Base-by-base conservation (phyloP, 2,329 filamentous ascomycete species). In the Paraphaeosphaeria sporulosa region DNA sequence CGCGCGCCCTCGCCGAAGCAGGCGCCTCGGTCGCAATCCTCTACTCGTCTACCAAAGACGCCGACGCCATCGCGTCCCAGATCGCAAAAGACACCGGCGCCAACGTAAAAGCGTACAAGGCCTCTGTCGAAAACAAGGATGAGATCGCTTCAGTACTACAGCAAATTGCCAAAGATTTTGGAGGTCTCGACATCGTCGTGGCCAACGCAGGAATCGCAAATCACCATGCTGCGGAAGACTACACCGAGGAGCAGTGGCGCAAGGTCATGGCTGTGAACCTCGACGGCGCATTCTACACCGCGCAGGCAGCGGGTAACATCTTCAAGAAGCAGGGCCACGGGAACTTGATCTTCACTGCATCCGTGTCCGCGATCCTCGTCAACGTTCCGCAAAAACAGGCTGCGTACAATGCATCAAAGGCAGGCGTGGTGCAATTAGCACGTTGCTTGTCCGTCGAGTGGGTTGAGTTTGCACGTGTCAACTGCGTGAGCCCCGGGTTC, bases 401-500 rank as follows among this genome's bases (percentile, higher is more conserved):
- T 44, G 92, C 89, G 79, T 94, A 94, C 86, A 94, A 94, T 74
- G 90, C 90, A 23, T 66, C 65, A 8, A 71, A 70, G 49, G 69
- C 68, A 4, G 65, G 55, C 4, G 65, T 70, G 6, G 61, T 68
- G 46, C 68, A 71, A 30, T 43, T 71, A 12, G 67, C 60, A 1
- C 59, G 61, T 25, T 65, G 64, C 13, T 55, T 71, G 53, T 62
- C 57, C 17, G 63, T 68, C 23, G 68, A 71, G 47, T 70, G 68
- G 68, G 64, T 66, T 17, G 67, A 69, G 15, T 71, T 71, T 42
- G 64, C 64, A 74, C 88, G 91, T 40, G 90, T 93, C 74, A 94
- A 94, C 85, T 89, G 87, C 79, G 92, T 93, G 80, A 90, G 87
- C 17, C 91, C 90, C n/a, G 90, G 91, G 32, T 93, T 93, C 83